These are phyloP conservation scores for Rhizopus delemar DNA, from an alignment of 371 early-diverging fungal species.

Conservation along the genomic window DNA sequence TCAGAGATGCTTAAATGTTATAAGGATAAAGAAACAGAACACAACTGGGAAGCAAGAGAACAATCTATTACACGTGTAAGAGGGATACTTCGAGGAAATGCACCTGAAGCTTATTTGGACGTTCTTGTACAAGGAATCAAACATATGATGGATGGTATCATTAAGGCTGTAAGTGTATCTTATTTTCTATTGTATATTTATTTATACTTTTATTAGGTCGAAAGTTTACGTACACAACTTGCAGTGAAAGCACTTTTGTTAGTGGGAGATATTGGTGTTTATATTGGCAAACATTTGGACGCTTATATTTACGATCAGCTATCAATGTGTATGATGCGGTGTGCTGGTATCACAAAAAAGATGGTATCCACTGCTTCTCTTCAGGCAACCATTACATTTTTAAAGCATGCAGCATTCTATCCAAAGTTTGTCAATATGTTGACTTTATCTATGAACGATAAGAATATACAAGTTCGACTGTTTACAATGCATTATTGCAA, in stretches of 20 bases:
- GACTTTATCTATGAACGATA: constrained; percentile 39
- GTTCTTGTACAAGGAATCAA: constrained; percentile 31
- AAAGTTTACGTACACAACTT: constrained; percentile 51
- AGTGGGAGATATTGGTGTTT: constrained; percentile 43
- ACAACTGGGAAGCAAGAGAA: constrained; percentile 43
- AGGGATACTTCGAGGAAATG: constrained; percentile 45
- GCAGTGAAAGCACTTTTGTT: constrained; percentile 40
- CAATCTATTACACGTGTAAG: constrained; percentile 24
- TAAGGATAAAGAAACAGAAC: constrained; percentile 37
- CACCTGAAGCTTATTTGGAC: constrained; percentile 42
- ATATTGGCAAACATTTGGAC: constrained; percentile 38
- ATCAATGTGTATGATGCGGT: constrained; percentile 39
- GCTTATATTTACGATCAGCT: constrained; percentile 45
- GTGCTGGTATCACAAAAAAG: constrained; percentile 44
- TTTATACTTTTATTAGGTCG: constrained; percentile 27
- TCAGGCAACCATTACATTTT: constrained; percentile 33
- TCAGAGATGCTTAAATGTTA: constrained; percentile 22
- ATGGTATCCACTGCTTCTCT: constrained; percentile 37
- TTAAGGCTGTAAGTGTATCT: constrained; percentile 41
- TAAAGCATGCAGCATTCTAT: constrained; percentile 40
- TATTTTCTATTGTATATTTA: constrained; percentile 1
- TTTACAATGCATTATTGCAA: constrained; percentile 39
- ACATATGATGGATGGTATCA: constrained; percentile 49
- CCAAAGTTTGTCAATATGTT: constrained; percentile 42
- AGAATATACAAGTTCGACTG: constrained; percentile 48